These are phyloP conservation scores for Amanita molliuscula DNA, from an alignment of 768 basidiomycete genomes.

Conservation along the genomic window DNA sequence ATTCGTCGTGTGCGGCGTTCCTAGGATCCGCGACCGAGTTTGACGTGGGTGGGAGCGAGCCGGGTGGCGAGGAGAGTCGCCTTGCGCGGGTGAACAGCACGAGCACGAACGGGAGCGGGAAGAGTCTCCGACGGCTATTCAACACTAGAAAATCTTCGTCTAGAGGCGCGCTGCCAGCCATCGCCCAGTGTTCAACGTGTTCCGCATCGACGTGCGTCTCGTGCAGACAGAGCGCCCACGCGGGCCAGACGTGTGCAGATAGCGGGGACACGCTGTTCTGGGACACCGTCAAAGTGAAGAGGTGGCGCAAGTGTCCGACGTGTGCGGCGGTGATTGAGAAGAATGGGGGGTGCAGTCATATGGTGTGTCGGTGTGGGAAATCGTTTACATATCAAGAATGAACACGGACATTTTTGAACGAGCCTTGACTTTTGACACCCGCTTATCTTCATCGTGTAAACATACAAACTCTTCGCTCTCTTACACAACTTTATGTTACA, in stretches of 20 bases:
- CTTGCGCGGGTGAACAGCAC: not conserved
- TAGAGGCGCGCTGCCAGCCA: not conserved
- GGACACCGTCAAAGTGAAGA: not conserved
- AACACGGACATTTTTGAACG: too few relatives aligned
- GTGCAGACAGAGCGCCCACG: not conserved
- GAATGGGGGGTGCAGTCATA: conserved; percentile 6
- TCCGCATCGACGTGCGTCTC: not conserved
- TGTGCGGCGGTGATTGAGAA: conserved; percentile 6
- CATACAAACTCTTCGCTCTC: too few relatives aligned
- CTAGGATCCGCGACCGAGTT: not conserved
- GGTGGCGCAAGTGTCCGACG: conserved; percentile 3
- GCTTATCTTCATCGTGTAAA: too few relatives aligned
- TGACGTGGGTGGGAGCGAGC: conserved; percentile 3
- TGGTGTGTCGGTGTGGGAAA: conserved; percentile 1
- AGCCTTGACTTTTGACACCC: too few relatives aligned
- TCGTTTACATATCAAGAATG: not conserved
- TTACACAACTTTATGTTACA: too few relatives aligned
- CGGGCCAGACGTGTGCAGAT: conserved; percentile 2
- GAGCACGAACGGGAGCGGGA: not conserved
- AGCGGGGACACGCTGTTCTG: not conserved
- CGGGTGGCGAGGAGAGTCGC: not conserved
- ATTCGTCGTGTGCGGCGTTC: conserved; percentile 21
- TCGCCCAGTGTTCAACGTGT: conserved; percentile 21
- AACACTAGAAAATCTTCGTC: not conserved
- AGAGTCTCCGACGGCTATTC: conserved; percentile 3